phyloP scores from a whole-genome alignment of 192 early-diverging fungal genomes.

The Entomortierella lignicola region DNA sequence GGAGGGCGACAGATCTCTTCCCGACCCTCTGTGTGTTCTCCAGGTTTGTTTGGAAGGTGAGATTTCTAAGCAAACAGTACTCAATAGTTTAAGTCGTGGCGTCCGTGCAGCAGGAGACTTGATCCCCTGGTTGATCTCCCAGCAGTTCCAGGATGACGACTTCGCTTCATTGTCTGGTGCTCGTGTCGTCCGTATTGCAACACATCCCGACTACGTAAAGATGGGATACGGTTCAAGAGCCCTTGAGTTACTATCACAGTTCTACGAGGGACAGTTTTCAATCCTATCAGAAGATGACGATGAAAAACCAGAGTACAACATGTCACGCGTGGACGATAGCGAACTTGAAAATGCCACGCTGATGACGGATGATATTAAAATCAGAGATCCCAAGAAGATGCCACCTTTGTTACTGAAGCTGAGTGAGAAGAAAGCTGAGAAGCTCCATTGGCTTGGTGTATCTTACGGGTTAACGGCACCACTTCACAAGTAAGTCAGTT shows the following conservation, averaged over 20 bases:
- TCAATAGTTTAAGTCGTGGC: constrained; percentile 86
- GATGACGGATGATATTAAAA: constrained; percentile 79
- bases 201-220: constrained; percentile 94
- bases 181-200: constrained; percentile 97
- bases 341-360: constrained; percentile 60
- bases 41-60: constrained; percentile 93
- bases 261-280: constrained; percentile 86
- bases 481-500: constrained; percentile 77
- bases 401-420: constrained; percentile 91
- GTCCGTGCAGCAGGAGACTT: constrained; percentile 91
- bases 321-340: constrained; percentile 62
- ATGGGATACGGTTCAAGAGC: constrained; percentile 98
- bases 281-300: constrained; percentile 70
- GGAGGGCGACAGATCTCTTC: constrained; percentile 74
- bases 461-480: constrained; percentile 90
- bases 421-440: constrained; percentile 80
- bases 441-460: constrained; percentile 96
- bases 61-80: constrained; percentile 89
- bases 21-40: constrained; percentile 94
- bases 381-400: constrained; percentile 91
- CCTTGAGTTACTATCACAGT: constrained; percentile 85
- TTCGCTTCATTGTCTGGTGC: constrained; percentile 96
- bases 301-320: constrained; percentile 63
- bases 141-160: constrained; percentile 97
- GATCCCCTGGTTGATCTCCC: constrained; percentile 97